Base-by-base conservation (phyloP, 305 asterid genomes). In the Fraxinus albicans region DNA sequence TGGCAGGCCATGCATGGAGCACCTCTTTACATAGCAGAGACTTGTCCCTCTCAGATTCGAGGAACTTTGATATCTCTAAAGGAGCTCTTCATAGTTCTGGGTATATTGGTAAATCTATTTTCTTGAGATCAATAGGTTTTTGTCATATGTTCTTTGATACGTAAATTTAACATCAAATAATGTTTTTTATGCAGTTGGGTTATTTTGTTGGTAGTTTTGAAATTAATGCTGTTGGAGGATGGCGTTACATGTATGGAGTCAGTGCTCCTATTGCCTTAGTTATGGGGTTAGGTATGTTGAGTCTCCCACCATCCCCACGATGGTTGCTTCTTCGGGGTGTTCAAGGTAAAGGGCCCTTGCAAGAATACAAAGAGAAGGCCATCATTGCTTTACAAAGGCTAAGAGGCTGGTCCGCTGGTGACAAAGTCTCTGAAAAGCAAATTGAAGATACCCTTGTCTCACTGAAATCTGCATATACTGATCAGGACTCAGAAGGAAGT, bases 1-100 rank as follows among this genome's bases (percentile, higher is more conserved):
- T 82, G 84, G 84, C 89, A 94, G 99, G 98, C 98, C 83, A 96
- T 96, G 99, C 99, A 96, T 63, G 99, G 97, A 83, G 99, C 98
- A 25, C 98, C 99, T 83, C 97, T 96, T 77, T 96, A 96, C 91
- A 96, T 96, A 78, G 98, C 99, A 21, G 99, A 96, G 89, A 96
- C 98, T 55, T 92, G 97, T 83, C 98, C 98, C 69, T 92, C 99
- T 87, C 98, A 94, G 88, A 92, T 96, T 78, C 95, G 99, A 33
- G 99, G 99, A 90, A 94, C 99, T 78, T 85, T 96, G 84, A 94
- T 96, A 81, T 96, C 99, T 82, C 88, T 96, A 36, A 96, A 96
- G 89, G 99, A 96, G 97, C 97, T 96, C 85, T 94, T 92, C 85
- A 96, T 96, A 84, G 99, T 96, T 82, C 89, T 96, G 8, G 99